phyloP scores from a whole-genome alignment of 495 filamentous ascomycete genomes.

The Aspergillus sparsus region DNA sequence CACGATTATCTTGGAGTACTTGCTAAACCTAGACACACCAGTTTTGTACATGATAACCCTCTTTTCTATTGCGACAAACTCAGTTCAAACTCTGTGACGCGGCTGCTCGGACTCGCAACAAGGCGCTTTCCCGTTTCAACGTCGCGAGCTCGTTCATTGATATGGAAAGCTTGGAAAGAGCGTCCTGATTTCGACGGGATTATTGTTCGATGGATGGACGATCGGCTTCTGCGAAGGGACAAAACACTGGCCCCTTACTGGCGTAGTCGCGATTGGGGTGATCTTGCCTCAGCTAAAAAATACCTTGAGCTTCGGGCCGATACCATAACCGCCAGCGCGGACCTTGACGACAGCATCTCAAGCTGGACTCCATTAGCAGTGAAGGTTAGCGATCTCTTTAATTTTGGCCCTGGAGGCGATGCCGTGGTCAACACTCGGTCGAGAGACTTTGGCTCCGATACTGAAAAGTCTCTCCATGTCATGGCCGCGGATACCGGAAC shows the following conservation, averaged over 20 bases:
- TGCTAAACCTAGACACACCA: slow-evolving; percentile 55
- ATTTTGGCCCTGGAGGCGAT: slow-evolving; percentile 65
- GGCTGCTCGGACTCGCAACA: slow-evolving; percentile 49
- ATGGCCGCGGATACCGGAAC: slow-evolving; percentile 64
- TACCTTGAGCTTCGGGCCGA: slow-evolving; percentile 58
- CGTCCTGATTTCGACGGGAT: slow-evolving; percentile 59
- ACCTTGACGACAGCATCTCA: slow-evolving; percentile 60
- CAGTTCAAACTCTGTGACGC: slow-evolving; percentile 47
- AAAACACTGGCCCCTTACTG: slow-evolving; percentile 58
- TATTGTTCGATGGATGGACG: slow-evolving; percentile 64
- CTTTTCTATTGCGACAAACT: slow-evolving; percentile 53
- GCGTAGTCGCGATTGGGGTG: slow-evolving; percentile 56
- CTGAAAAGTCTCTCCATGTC: slow-evolving; percentile 57
- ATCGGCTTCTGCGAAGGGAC: slow-evolving; percentile 58
- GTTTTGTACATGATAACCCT: slow-evolving; percentile 59
- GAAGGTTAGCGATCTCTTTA: slow-evolving; percentile 63
- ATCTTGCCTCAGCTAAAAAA: slow-evolving; percentile 53
- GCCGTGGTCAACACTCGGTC: slow-evolving; percentile 46
- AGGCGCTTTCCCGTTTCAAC: slow-evolving; percentile 58
- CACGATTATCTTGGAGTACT: slow-evolving; percentile 57
- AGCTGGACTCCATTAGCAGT: slow-evolving; percentile 62
- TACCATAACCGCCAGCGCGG: slow-evolving; percentile 60
- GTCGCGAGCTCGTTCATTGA: slow-evolving; percentile 57
- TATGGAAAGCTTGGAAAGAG: slow-evolving; percentile 68
- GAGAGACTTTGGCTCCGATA: slow-evolving; percentile 50